Evolutionary conservation across 2,329 filamentous ascomycete species (phyloP).

Genomic region (Arthrinium puccinioides): DNA sequence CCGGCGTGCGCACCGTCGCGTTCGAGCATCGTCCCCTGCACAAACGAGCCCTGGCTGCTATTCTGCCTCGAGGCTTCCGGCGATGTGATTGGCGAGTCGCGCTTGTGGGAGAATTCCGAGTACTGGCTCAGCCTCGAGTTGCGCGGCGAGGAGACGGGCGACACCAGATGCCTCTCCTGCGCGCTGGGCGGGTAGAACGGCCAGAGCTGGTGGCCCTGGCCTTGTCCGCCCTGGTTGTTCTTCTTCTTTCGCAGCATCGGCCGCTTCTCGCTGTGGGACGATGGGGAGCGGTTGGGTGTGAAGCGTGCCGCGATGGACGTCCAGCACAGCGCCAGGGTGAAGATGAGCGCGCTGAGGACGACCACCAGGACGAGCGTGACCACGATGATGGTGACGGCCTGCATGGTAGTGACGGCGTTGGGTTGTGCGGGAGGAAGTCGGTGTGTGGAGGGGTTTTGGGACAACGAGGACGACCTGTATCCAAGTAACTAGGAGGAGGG

Average conservation of each 20-base stretch:
- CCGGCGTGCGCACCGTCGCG: too few species aligned
- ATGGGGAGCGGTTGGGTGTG: not conserved
- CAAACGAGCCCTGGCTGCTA: too few species aligned
- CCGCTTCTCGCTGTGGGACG: constrained; percentile 1
- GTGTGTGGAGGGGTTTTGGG: too few species aligned
- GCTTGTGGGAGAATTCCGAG: not conserved
- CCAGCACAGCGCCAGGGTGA: constrained; percentile 1
- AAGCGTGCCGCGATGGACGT: not conserved
- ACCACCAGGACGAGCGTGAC: constrained; percentile 1
- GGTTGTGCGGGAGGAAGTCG: too few species aligned
- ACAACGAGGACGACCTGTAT: too few species aligned
- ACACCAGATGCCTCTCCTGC: not conserved
- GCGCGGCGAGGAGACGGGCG: constrained; percentile 1
- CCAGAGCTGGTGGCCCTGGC: not conserved
- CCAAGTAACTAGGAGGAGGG: too few species aligned
- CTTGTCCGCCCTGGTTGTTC: not conserved
- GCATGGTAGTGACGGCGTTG: too few species aligned
- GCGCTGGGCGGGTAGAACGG: not conserved
- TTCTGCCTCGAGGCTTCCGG: not conserved
- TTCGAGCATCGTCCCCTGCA: too few species aligned
- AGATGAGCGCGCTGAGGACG: constrained; percentile 1
- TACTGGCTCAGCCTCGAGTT: not conserved
- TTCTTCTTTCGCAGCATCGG: not conserved
- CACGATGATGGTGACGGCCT: constrained; percentile 1
- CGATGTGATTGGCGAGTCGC: not conserved